These are phyloP conservation scores for Bremia lactucae DNA, from an alignment of 352 stramenopile species.

Conservation along the genomic window DNA sequence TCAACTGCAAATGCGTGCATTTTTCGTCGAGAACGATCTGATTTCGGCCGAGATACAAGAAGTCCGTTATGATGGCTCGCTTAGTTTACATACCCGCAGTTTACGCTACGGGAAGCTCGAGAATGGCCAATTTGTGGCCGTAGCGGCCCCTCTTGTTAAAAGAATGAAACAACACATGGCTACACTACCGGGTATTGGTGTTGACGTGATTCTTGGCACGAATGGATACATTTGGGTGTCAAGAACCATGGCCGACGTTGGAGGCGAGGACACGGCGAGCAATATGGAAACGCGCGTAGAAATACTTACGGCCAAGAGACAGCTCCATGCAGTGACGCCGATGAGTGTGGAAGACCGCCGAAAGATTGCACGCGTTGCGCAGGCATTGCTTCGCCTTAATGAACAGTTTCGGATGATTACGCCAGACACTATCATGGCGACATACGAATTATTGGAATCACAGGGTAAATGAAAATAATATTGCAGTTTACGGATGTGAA, in stretches of 20 bases:
- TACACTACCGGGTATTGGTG: constrained; percentile 52
- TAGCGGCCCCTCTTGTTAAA: constrained; percentile 86
- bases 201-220: constrained; percentile 89
- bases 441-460: constrained; percentile 56
- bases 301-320: constrained; percentile 84
- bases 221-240: constrained; percentile 96
- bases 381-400: constrained; percentile 82
- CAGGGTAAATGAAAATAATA: constrained; percentile 19
- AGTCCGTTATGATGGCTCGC: constrained; percentile 85
- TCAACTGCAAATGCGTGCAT: constrained; percentile 92
- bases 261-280: constrained; percentile 33
- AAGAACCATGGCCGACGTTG: constrained; percentile 56
- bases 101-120: constrained; percentile 92
- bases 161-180: constrained; percentile 93
- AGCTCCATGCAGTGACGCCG: constrained; percentile 73
- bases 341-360: constrained; percentile 73
- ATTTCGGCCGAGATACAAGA: constrained; percentile 89
- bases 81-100: constrained; percentile 90
- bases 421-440: constrained; percentile 85
- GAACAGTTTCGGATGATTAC: constrained; percentile 86
- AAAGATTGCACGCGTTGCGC: constrained; percentile 81
- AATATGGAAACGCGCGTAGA: constrained; percentile 84
- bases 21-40: constrained; percentile 93
- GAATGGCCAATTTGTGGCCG: constrained; percentile 88
- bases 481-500: too few relatives aligned